Evolutionary conservation across 176 grass and related monocot genomes (phyloP).

Genomic region (maize (Zea mays)): DNA sequence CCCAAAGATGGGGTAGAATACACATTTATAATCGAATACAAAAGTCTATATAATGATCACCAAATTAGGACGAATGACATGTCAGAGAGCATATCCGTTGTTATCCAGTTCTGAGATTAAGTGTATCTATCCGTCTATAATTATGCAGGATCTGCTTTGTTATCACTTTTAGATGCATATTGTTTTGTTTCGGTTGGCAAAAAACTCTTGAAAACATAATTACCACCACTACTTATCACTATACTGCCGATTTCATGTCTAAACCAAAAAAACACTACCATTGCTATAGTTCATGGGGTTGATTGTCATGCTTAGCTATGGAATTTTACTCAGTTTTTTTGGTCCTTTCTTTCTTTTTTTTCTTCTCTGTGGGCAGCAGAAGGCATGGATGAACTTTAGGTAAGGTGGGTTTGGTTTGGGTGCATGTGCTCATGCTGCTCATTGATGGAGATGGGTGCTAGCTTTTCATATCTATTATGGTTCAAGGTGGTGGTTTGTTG

Average conservation of each 20-base stretch:
- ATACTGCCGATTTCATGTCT: neutral
- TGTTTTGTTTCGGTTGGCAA: neutral
- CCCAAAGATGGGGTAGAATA: neutral
- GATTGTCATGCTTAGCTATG: neutral
- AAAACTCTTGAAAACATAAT: neutral
- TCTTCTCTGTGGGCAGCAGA: neutral
- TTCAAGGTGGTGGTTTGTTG: neutral
- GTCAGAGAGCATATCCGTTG: neutral
- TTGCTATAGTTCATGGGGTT: constrained; percentile 5
- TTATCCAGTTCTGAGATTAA: neutral
- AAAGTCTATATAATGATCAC: neutral
- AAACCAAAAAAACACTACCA: neutral
- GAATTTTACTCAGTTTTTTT: neutral
- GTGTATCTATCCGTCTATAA: neutral
- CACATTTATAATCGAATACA: neutral
- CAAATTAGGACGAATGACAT: neutral
- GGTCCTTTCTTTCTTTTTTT: neutral
- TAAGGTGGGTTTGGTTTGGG: constrained; percentile 1
- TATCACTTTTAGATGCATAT: neutral
- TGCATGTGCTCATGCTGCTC: constrained; percentile 7
- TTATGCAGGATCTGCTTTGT: neutral
- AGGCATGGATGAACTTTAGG: constrained; percentile 1
- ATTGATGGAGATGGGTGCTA: neutral
- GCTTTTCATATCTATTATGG: neutral
- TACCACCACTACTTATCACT: neutral